Evolutionary conservation across 2,329 filamentous ascomycete species (phyloP), one percentile per base, ranked within the genome.

Genomic region (Talaromyces verruculosus): DNA sequence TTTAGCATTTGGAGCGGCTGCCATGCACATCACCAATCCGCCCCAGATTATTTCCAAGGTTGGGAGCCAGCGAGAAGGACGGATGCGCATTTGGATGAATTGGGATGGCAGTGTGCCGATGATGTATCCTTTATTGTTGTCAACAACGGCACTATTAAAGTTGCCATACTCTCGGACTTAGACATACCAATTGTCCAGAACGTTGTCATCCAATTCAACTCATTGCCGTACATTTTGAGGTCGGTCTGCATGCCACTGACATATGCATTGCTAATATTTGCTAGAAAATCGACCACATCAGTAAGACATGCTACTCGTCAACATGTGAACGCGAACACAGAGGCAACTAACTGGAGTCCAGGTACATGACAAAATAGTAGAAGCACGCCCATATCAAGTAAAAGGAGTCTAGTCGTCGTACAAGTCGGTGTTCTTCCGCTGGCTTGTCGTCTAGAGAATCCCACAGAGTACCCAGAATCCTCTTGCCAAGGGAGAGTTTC

Each of bases 201-300:
- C 25, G 43, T 67, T 28, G 65, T 67, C 65, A 67, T 67, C 65
- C 53, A 61, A 72, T 92, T 92, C 79, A 91, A 92, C 72, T 91
- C 88, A 72, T 90, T 87, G 37, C 84, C 84, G 11, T 74, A 76
- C 65, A 92, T 76, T 0, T 78, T 72, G 0, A 92, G 82, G 63
- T 91, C 89, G 39, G 79, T 81, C 64, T 89, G 86, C 25, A 91
- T 79, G 0, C 88, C 88, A 3, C 88, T 88, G 28, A 91, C 79
- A 67, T 83, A 84, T 1, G 88, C 89, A 74, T 91, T 91, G 88
- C 88, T 89, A 41, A 92, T 89, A 68, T 91, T 91, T 25, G 89
- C 87, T 66, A 47, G 19, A 47, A 13, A 13, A 2, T 25, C 39
- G 5, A 5, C 7, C n/a, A 13, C 43, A 5, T 47, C 10, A 47